Percentiles rank a stretch among this genome's conserved stretches.
phyloP scores from a whole-genome alignment of 108 stramenopile genomes.

The Pseudonitzschia multistriata region DNA sequence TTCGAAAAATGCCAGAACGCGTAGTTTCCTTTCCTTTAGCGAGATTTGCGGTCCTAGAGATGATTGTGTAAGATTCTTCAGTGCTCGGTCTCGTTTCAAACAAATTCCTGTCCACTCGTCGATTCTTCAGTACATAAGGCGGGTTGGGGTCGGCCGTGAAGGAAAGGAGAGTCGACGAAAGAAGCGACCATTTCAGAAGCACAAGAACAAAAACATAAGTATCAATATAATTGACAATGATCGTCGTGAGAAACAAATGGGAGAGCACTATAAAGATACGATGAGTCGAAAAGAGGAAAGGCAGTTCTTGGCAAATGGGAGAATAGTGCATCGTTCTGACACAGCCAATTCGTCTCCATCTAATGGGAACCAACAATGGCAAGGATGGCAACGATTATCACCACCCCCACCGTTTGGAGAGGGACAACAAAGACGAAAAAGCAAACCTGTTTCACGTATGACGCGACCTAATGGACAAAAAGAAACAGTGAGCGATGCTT shows the following conservation, averaged over 20 bases:
- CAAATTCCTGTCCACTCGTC: constrained; percentile 55
- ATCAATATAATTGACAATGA: not conserved
- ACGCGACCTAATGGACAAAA: not conserved
- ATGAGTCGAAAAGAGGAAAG: constrained; percentile 31
- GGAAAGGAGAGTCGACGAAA: constrained; percentile 14
- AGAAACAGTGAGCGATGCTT: not conserved
- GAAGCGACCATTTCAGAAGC: constrained; percentile 14
- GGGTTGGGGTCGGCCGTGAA: constrained; percentile 59
- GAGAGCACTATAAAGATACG: not conserved
- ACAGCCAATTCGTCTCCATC: not conserved
- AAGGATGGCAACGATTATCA: not conserved
- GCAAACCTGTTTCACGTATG: not conserved
- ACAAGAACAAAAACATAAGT: constrained; percentile 16
- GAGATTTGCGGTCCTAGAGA: not conserved
- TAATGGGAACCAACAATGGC: not conserved
- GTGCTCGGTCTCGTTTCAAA: constrained; percentile 26
- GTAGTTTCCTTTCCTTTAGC: too few species aligned
- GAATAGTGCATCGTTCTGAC: not conserved
- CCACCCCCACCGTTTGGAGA: constrained; percentile 20
- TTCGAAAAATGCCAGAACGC: too few species aligned
- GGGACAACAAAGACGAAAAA: constrained; percentile 1
- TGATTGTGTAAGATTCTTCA: not conserved
- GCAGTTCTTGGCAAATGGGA: not conserved
- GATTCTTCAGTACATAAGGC: constrained; percentile 57
- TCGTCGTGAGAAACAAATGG: not conserved